Evolutionary conservation across 352 stramenopile species (phyloP).

Genomic region (Phytophthora ohioensis): DNA sequence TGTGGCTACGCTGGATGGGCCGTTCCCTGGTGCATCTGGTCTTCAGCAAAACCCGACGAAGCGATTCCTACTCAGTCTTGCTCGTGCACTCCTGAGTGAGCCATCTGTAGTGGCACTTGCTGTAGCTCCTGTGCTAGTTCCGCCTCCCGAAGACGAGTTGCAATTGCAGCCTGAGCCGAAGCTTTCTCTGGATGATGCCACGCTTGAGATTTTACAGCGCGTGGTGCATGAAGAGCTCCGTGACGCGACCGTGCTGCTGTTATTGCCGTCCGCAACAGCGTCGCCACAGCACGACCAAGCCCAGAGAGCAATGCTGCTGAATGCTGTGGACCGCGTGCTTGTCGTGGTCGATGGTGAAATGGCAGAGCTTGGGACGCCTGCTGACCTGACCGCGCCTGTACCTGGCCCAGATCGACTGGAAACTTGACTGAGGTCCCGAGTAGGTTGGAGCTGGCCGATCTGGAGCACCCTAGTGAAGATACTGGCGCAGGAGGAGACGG

Average conservation of each 20-base stretch:
- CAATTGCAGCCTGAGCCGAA: slow-evolving; percentile 20
- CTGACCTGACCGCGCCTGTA: slow-evolving; percentile 55
- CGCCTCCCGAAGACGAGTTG: slow-evolving; percentile 25
- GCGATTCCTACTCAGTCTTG: slow-evolving; percentile 97
- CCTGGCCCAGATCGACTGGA: slow-evolving; percentile 51
- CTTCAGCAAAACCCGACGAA: slow-evolving; percentile 94
- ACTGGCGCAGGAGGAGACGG: slow-evolving; percentile 15
- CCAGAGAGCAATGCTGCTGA: slow-evolving; percentile 67
- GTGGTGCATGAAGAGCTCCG: slow-evolving; percentile 91
- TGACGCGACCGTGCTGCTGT: slow-evolving; percentile 95
- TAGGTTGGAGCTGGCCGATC: slow-evolving; percentile 33
- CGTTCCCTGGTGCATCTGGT: slow-evolving; percentile 76
- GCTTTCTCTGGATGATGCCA: slow-evolving; percentile 69
- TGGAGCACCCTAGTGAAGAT: slow-evolving; percentile 24
- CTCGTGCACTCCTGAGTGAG: slow-evolving; percentile 93
- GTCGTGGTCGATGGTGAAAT: slow-evolving; percentile 94
- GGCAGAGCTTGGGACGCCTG: slow-evolving; percentile 87
- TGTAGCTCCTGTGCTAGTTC: slow-evolving; percentile 36
- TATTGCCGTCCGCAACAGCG: slow-evolving; percentile 92
- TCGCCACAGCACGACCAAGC: slow-evolving; percentile 35
- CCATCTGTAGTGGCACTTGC: slow-evolving; percentile 88
- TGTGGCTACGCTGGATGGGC: slow-evolving; percentile 62
- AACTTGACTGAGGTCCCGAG: slow-evolving; percentile 23
- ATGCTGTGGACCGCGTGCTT: slow-evolving; percentile 96
- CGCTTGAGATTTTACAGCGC: slow-evolving; percentile 66